Evolutionary conservation across 2,329 filamentous ascomycete genomes (phyloP), one percentile per base, ranked within the genome.

Genomic region (Cladosporium cucumerinum): DNA sequence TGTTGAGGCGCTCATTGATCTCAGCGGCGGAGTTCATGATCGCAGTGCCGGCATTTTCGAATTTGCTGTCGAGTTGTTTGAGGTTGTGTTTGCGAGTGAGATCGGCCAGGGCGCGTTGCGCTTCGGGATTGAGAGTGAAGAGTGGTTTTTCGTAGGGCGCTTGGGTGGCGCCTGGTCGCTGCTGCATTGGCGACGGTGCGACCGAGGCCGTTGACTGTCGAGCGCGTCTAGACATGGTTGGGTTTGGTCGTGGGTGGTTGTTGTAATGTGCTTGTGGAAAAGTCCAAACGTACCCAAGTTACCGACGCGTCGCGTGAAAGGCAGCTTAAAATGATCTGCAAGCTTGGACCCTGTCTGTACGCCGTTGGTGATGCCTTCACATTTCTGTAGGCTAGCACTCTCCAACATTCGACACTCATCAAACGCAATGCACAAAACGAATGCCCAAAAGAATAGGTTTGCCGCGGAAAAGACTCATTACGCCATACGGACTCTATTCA

Each of bases 1-100:
- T 77, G 69, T 72, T 80, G 3, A 86, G 71, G 14, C 80, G 80
- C 65, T 88, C 86, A 64, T 88, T 87, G 43, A 86, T 79, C n/a
- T 82, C 80, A 2, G 78, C 82, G 0, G 83, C 85, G 1, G 79
- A 77, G 5, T 79, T 75, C 1, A 79, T 81, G 5, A 89, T 73
- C n/a, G 77, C 75, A 1, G 77, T 72, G 1, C 78, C 77, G 0
- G 84, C 83, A 30, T 79, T 72, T 25, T 77, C 74, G 26, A 86
- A 74, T 51, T 86, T 81, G 1, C 78, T 77, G 48, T 82, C 81
- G 1, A 88, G 75, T 21, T 78, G 77, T 1, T 73, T 70, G 10
- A 83, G 72, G 21, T 79, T 75, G 11, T 79, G 74, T 4, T 75
- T 76, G 21, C 78, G 72, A 7, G 79, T 72, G 4, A 89, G 73